Evolutionary conservation across 163 green algal species (phyloP).

Genomic region (Coccomyxa subellipsoidea): DNA sequence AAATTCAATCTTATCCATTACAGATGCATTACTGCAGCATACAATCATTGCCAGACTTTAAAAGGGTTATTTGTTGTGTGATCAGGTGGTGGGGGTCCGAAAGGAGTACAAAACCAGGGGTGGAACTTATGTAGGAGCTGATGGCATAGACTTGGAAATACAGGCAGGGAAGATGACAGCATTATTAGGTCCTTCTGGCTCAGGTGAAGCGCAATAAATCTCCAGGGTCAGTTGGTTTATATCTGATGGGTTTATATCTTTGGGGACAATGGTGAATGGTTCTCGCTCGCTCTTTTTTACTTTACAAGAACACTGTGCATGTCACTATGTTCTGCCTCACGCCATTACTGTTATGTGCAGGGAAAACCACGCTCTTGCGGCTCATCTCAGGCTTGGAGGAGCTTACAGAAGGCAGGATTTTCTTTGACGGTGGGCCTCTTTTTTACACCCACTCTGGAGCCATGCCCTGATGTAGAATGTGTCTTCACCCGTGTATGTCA

Average conservation of each 20-base stretch:
- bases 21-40: too few species aligned
- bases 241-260: too few species aligned
- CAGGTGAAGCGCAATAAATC: conserved; percentile 25
- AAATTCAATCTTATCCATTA: neutral
- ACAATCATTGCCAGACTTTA: neutral
- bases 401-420: conserved; percentile 58
- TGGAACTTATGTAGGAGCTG: neutral
- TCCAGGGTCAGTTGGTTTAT: too few species aligned
- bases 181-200: conserved; percentile 75
- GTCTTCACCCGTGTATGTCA: too few species aligned
- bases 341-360: conserved; percentile 14
- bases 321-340: neutral
- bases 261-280: too few species aligned
- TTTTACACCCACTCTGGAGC: too few species aligned
- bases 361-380: conserved; percentile 82
- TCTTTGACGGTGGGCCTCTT: conserved; percentile 56
- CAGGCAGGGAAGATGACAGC: conserved; percentile 63
- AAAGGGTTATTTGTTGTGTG: neutral
- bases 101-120: conserved; percentile 6
- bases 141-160: conserved; percentile 64
- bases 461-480: too few species aligned
- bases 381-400: conserved; percentile 77
- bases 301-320: too few species aligned
- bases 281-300: too few species aligned
- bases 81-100: neutral